Evolutionary conservation across 306 rosid species (phyloP).

Genomic region (Castanospermum australe): DNA sequence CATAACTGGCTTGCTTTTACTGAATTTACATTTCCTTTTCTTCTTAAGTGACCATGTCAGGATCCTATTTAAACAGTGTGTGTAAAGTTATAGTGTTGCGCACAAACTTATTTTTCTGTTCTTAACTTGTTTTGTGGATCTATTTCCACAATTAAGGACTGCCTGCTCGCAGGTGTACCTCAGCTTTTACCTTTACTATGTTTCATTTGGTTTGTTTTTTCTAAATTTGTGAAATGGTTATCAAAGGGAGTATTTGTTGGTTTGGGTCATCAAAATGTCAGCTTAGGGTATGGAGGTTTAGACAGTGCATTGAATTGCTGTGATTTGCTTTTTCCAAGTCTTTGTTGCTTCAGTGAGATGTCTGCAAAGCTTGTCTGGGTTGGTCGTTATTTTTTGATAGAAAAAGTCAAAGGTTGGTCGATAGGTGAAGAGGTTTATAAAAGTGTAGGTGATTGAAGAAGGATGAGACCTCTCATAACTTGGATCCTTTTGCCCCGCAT

Average conservation of each 20-base stretch:
- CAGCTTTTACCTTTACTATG: slow-evolving; percentile 21
- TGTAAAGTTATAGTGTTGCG: not conserved
- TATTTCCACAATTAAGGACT: too few species aligned
- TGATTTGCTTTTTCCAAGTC: too few species aligned
- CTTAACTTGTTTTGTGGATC: slow-evolving; percentile 60
- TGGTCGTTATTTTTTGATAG: too few species aligned
- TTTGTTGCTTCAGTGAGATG: not conserved
- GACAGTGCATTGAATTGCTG: not conserved
- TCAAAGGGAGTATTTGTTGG: not conserved
- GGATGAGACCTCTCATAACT: too few species aligned
- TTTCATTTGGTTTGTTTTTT: too few species aligned
- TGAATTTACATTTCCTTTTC: not conserved
- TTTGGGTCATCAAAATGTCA: not conserved
- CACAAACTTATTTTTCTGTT: not conserved
- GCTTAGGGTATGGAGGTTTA: not conserved
- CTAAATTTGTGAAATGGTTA: too few species aligned
- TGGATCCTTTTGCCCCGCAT: too few species aligned
- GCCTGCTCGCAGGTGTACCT: slow-evolving; percentile 29
- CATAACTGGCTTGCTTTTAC: too few species aligned
- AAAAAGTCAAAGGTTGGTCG: not conserved
- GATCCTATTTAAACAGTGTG: not conserved
- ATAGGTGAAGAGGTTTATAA: too few species aligned
- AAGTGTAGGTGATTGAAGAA: too few species aligned
- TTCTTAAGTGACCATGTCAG: too few species aligned
- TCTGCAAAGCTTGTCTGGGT: not conserved